Base-by-base conservation (phyloP, 345 rosid genomes). In the Rhodamnia argentea region DNA sequence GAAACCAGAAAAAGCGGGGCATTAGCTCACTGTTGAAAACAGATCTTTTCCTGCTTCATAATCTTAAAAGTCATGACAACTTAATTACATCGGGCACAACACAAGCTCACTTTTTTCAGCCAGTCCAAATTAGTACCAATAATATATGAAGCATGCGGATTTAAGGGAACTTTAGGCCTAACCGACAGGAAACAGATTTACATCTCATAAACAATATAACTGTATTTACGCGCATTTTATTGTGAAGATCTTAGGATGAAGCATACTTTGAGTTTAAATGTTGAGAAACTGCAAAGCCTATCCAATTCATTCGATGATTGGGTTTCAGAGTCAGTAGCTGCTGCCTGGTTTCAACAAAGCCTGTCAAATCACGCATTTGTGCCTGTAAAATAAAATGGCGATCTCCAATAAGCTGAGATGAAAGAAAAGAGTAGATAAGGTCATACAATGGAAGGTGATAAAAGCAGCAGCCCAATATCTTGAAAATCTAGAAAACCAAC, bases 251-350 rank as follows among this genome's bases (percentile, higher is more conserved):
- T 26, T 84, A 89, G 85, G 86, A 62, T 78, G 84, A 85, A 88
- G 40, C 92, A 83, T 93, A 98, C 99, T 98, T 93, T 37, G 93
- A 88, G 89, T 96, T 93, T 86, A 98, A 90, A 92, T 98, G 99
- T 84, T 98, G 98, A 87, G 99, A 92, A 89, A 98, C 99, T 47
- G 98, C 96, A 94, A 98, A 98, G 82, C 99, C 99, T 88, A 98
- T 98, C 99, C 99, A 98, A 87, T 98, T 98, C 99, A 96, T 94
- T 85, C 99, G 98, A 85, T 95, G 99, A 91, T 96, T 98, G 86
- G 99, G 98, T 88, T 98, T 98, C 89, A 98, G 87, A 83, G 96
- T 93, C 89, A 97, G 89, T 85, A 98, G 98, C 90, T 93, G 97
- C 78, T 95, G 99, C 87, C 99, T 94, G 82, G 99, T 98, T 92